A percentile compares a stretch with the other conserved stretches of the same genome.
These are phyloP conservation scores for Usnea hakonensis DNA, from an alignment of 495 filamentous ascomycete species.

Conservation along the genomic window DNA sequence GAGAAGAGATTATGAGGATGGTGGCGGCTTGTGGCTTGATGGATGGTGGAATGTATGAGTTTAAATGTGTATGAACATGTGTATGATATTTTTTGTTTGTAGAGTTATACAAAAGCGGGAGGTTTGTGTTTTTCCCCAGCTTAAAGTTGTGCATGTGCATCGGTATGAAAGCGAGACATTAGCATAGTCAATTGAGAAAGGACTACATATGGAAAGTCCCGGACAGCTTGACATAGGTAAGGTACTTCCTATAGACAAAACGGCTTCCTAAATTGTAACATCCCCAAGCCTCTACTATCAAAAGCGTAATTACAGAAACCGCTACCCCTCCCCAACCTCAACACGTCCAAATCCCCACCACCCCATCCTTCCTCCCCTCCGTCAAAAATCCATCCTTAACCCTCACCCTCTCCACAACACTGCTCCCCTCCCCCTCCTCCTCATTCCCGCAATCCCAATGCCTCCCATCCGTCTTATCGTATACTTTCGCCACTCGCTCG, in stretches of 20 bases:
- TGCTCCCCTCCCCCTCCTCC: constrained; percentile 51
- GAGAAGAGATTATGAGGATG: not conserved
- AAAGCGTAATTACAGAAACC: no score
- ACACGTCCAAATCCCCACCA: constrained; percentile 89
- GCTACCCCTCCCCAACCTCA: constrained; percentile 25
- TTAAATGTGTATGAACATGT: not conserved
- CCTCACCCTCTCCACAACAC: constrained; percentile 77
- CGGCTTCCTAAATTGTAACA: not conserved
- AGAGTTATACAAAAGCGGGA: not conserved
- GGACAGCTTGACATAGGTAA: no score
- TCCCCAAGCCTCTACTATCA: not conserved
- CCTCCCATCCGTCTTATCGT: constrained; percentile 90
- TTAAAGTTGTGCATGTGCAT: not conserved
- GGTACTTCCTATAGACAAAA: not conserved
- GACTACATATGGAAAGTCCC: no score
- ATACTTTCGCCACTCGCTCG: constrained; percentile 91
- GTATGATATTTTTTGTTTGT: no score
- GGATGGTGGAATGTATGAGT: not conserved
- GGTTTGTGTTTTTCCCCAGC: not conserved
- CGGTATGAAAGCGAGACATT: no score
- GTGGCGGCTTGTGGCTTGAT: not conserved
- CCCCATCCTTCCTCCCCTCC: constrained; percentile 81
- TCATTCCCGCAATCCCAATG: constrained; percentile 92
- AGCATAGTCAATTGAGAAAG: no score
- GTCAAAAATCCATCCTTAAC: constrained; percentile 92